Conservation (phyloP, 306 rosid species). For the Acacia confusa region DNA sequence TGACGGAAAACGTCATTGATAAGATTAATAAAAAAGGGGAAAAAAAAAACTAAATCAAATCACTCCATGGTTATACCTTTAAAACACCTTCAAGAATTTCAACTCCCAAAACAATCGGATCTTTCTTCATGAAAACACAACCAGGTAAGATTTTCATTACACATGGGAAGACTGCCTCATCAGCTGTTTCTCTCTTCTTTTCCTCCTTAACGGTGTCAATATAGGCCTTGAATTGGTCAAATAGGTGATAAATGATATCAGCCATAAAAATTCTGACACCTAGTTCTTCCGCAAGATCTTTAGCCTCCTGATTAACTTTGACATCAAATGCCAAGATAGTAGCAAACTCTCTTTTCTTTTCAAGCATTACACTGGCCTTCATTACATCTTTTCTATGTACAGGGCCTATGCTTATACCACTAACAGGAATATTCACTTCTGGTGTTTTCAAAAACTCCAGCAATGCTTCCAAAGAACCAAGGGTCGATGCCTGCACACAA, state of each 20-base stretch:
- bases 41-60: slow-evolving; percentile 20
- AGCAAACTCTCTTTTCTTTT: slow-evolving; percentile 81
- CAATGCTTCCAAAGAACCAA: slow-evolving; percentile 95
- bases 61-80: slow-evolving; percentile 54
- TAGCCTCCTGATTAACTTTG: slow-evolving; percentile 92
- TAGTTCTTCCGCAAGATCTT: slow-evolving; percentile 82
- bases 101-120: slow-evolving; percentile 96
- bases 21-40: neutral
- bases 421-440: slow-evolving; percentile 88
- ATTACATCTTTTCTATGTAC: slow-evolving; percentile 95
- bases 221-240: slow-evolving; percentile 91
- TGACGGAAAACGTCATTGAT: neutral
- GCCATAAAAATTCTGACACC: slow-evolving; percentile 87
- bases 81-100: slow-evolving; percentile 86
- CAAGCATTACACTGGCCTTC: slow-evolving; percentile 98
- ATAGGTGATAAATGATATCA: slow-evolving; percentile 91
- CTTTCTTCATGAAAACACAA: slow-evolving; percentile 92
- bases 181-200: slow-evolving; percentile 88
- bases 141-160: slow-evolving; percentile 78
- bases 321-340: slow-evolving; percentile 96
- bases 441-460: slow-evolving; percentile 90
- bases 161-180: slow-evolving; percentile 94
- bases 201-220: slow-evolving; percentile 89
- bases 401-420: slow-evolving; percentile 93
- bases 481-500: slow-evolving; percentile 96